Evolutionary conservation across 208 protist species (phyloP).

Genomic region (Acanthamoeba culbertsoni): DNA sequence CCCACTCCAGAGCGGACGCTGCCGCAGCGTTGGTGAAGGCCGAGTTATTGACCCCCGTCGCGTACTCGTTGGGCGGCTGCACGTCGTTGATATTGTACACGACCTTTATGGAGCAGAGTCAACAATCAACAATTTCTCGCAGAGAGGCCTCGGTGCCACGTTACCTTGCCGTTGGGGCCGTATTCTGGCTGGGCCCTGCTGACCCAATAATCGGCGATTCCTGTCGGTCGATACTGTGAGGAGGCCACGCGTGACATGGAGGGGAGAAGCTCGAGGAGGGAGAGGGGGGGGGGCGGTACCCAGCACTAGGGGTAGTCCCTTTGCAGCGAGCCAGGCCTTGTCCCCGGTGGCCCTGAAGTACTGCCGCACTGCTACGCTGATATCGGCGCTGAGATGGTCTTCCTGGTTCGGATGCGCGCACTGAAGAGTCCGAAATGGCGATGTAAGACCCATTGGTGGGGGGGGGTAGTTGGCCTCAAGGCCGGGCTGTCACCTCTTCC

Average conservation of each 20-base stretch:
- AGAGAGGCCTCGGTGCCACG: neutral
- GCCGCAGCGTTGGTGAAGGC: slow-evolving; percentile 42
- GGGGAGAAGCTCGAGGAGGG: neutral
- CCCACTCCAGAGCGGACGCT: slow-evolving; percentile 3
- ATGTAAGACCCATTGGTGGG: too few relatives aligned
- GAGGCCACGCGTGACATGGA: neutral
- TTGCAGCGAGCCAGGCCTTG: neutral
- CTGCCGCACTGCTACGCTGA: slow-evolving; percentile 32
- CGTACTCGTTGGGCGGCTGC: slow-evolving; percentile 55
- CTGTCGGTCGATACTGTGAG: neutral
- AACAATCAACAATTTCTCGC: neutral
- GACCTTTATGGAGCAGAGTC: neutral
- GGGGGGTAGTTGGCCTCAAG: too few relatives aligned
- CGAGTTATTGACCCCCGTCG: slow-evolving; percentile 29
- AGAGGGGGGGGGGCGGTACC: neutral
- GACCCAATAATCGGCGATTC: slow-evolving; percentile 7
- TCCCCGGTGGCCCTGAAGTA: slow-evolving; percentile 41
- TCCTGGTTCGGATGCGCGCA: slow-evolving; percentile 46
- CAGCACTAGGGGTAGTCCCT: slow-evolving; percentile 24
- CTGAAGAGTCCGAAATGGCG: too few relatives aligned
- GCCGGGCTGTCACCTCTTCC: slow-evolving; percentile 6
- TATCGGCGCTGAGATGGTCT: slow-evolving; percentile 52
- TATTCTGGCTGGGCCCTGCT: neutral
- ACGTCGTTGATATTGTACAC: slow-evolving; percentile 47
- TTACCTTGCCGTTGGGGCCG: neutral